Evolutionary conservation across 1,284 basidiomycete species (phyloP), one percentile per base, ranked within the genome.

Genomic region (Austroboletus novae-zelandiae): DNA sequence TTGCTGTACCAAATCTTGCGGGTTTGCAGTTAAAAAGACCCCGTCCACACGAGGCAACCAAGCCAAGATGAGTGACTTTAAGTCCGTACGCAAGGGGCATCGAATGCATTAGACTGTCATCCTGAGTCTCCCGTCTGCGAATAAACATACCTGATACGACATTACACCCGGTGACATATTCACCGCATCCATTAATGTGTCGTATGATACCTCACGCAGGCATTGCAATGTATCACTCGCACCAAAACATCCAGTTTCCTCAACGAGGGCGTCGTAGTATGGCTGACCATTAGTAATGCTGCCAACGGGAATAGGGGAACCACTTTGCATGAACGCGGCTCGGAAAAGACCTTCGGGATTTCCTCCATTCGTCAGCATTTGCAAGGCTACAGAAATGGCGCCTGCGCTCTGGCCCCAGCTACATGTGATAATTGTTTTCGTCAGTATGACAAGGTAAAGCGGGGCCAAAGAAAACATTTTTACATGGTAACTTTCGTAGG

Each of bases 11-110:
- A 74, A 56, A 10, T 58, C 46, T 51, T 73, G 70, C 6, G 78
- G 74, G 47, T 71, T 62, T 18, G 72, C 73, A 0, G 69, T 71
- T 34, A 83, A 55, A 61, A 81, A 76, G 0, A 68, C 65, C 1
- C 81, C 81, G 53, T 83, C 81, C 9, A 73, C 73, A 5, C 77
- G 69, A 37, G 79, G 80, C 17, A 73, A 53, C 76, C 76, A 82
- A 0, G 74, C 71, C 14, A 75, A 57, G 42, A 58, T 61, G 36
- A 77, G 52, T 9, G 72, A 70, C 72, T 55, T 72, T 40, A 5
- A 5, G n/a, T 25, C 8, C 50, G 23, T 17, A 9, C 15, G 9
- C 4, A 40, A n/a, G 5, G 5, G 5, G 7, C 25, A 31, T 31
- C 18, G 9, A 11, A 42, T 18, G 17, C 20, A 23, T 23, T 9